Percentiles rank a stretch among this genome's conserved stretches.
These are phyloP conservation scores for Cercospora beticola DNA, from an alignment of 2,329 filamentous ascomycete species.

Conservation along the genomic window DNA sequence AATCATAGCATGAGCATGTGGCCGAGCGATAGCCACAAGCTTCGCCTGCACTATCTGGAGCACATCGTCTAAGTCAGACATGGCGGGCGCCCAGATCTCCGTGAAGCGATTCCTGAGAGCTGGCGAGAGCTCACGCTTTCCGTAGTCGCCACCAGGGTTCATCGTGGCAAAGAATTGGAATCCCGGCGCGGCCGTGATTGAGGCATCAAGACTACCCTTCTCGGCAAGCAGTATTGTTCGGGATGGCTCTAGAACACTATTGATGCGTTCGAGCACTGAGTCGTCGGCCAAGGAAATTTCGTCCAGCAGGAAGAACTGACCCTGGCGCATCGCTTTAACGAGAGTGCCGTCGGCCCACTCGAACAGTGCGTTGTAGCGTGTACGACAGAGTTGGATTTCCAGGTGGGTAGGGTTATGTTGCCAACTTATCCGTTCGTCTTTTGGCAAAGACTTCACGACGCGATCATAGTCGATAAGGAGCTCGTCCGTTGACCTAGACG, in stretches of 20 bases:
- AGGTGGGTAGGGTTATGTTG: slow-evolving; percentile 22
- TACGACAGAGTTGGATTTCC: slow-evolving; percentile 49
- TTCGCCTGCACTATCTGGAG: slow-evolving; percentile 82
- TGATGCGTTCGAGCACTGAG: slow-evolving; percentile 91
- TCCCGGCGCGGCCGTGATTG: slow-evolving; percentile 69
- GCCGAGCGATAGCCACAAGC: slow-evolving; percentile 56
- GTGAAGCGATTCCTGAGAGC: slow-evolving; percentile 95
- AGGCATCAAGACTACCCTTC: slow-evolving; percentile 82
- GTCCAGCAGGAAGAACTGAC: slow-evolving; percentile 88
- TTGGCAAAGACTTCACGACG: slow-evolving; percentile 42
- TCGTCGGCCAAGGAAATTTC: slow-evolving; percentile 98
- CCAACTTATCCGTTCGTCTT: slow-evolving; percentile 19
- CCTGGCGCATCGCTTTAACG: slow-evolving; percentile 87
- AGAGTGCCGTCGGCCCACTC: slow-evolving; percentile 96
- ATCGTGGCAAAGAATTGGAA: slow-evolving; percentile 99
- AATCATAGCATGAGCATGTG: slow-evolving; percentile 69
- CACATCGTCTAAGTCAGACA: slow-evolving; percentile 83
- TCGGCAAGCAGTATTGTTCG: slow-evolving; percentile 87
- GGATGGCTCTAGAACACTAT: slow-evolving; percentile 90
- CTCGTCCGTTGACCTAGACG: slow-evolving; percentile 48
- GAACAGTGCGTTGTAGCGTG: slow-evolving; percentile 79
- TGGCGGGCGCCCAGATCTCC: slow-evolving; percentile 93
- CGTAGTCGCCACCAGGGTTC: slow-evolving; percentile 98
- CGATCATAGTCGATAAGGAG: slow-evolving; percentile 60
- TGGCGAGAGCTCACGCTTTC: slow-evolving; percentile 94